Conservation (phyloP, 2,329 filamentous ascomycete genomes). For the Fusarium kyushuense region DNA sequence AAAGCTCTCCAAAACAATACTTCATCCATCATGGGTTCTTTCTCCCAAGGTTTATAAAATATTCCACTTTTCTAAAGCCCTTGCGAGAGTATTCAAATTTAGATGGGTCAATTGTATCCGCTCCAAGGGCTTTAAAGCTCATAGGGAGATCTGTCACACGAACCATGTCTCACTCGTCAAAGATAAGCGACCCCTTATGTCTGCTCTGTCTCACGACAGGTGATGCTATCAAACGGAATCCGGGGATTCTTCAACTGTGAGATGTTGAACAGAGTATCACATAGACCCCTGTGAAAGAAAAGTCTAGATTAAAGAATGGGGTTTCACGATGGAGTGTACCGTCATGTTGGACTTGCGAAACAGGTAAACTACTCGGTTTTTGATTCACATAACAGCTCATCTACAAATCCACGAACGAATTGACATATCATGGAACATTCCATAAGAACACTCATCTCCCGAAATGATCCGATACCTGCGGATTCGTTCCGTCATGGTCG, state of each 20-base stretch:
- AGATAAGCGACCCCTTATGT: neutral
- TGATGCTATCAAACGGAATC: slow-evolving; percentile 10
- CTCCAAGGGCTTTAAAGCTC: neutral
- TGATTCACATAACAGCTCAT: neutral
- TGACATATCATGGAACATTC: slow-evolving; percentile 1
- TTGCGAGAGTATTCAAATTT: neutral
- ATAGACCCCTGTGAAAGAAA: neutral
- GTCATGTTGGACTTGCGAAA: slow-evolving; percentile 1
- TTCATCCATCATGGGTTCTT: too few species aligned
- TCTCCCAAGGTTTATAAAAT: too few species aligned
- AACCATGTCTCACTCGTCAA: neutral
- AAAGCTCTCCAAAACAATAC: too few species aligned
- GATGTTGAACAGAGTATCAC: slow-evolving; percentile 10
- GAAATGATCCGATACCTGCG: slow-evolving; percentile 27
- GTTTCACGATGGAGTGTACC: neutral
- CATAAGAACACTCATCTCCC: slow-evolving; percentile 7
- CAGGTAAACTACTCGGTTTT: neutral
- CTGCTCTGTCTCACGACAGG: slow-evolving; percentile 20
- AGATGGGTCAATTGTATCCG: neutral
- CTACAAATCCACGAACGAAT: neutral
- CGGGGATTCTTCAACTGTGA: slow-evolving; percentile 17
- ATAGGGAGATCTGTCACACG: neutral
- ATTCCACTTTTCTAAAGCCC: too few species aligned
- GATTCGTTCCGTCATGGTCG: neutral
- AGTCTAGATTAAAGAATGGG: slow-evolving; percentile 4